phyloP scores from a whole-genome alignment of 1,284 basidiomycete genomes.

The Caloboletus inedulis region DNA sequence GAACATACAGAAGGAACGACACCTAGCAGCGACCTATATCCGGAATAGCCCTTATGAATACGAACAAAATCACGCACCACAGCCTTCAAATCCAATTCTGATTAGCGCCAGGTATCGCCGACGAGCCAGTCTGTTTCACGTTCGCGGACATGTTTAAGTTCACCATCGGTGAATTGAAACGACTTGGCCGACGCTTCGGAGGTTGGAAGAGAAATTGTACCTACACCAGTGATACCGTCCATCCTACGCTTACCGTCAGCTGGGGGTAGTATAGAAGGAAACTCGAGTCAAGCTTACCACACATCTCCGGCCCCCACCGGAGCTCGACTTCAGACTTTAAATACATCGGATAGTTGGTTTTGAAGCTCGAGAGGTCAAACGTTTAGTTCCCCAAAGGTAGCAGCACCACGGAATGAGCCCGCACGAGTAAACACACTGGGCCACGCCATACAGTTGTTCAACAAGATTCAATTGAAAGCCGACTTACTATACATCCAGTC shows the following conservation, averaged over 20 bases:
- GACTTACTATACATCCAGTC: neutral
- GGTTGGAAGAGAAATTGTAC: too few species aligned
- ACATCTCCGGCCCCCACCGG: neutral
- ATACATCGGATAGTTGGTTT: conserved; percentile 2
- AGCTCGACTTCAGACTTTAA: neutral
- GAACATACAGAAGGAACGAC: conserved; percentile 3
- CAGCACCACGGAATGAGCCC: neutral
- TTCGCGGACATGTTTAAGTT: too few species aligned
- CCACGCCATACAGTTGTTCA: neutral
- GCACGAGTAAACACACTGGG: neutral
- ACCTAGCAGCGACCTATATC: conserved; percentile 2
- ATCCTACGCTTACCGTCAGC: neutral
- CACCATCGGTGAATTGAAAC: too few species aligned
- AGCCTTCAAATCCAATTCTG: too few species aligned
- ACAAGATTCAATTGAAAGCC: neutral
- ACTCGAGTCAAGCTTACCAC: conserved; percentile 8
- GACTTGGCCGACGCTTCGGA: too few species aligned
- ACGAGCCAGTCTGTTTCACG: too few species aligned
- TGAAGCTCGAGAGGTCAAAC: too few species aligned
- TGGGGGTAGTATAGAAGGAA: neutral
- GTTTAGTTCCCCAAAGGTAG: neutral
- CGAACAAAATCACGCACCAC: conserved; percentile 2
- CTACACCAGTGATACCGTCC: neutral
- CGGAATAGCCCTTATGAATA: neutral
- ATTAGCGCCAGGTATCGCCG: too few species aligned